Conservation (phyloP, 495 filamentous ascomycete species). For the Neurospora sp. region DNA sequence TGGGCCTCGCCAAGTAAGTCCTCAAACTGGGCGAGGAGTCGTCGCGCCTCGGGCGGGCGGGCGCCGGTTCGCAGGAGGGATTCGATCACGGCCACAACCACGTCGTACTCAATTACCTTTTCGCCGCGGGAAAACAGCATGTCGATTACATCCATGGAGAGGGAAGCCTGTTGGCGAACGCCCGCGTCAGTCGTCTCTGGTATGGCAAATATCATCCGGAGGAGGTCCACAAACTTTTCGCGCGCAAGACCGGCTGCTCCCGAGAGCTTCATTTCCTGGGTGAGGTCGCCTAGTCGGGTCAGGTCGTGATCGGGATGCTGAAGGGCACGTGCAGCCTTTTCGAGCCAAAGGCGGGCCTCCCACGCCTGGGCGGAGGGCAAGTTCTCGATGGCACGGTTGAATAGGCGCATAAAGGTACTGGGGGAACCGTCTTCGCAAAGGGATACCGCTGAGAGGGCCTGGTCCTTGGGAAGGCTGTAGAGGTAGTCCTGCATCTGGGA, state of each 20-base stretch:
- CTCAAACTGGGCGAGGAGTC: conserved; percentile 17
- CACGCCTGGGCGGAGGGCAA: conserved; percentile 21
- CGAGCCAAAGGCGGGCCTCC: conserved; percentile 20
- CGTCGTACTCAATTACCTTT: conserved; percentile 25
- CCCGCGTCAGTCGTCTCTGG: conserved; percentile 1
- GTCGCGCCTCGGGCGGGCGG: conserved; percentile 3
- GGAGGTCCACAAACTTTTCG: conserved; percentile 20
- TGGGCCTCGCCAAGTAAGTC: conserved; percentile 14
- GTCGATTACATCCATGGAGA: conserved; percentile 23
- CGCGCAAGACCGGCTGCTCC: conserved; percentile 21
- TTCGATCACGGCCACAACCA: conserved; percentile 31
- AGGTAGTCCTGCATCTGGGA: conserved; percentile 12
- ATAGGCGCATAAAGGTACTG: conserved; percentile 17
- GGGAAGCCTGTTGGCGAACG: conserved; percentile 13
- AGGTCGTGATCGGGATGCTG: not conserved
- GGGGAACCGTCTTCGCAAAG: not conserved
- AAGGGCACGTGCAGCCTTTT: conserved; percentile 9
- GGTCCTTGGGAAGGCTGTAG: conserved; percentile 2
- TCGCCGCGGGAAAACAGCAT: conserved; percentile 30
- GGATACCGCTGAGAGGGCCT: not conserved
- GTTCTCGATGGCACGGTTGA: conserved; percentile 11
- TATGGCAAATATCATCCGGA: conserved; percentile 22
- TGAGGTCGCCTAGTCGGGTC: conserved; percentile 3
- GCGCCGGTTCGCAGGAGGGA: conserved; percentile 7
- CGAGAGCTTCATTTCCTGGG: conserved; percentile 21